Evolutionary conservation across 2,329 filamentous ascomycete genomes (phyloP), one percentile per base, ranked within the genome.

Genomic region (Colletotrichum salicis): DNA sequence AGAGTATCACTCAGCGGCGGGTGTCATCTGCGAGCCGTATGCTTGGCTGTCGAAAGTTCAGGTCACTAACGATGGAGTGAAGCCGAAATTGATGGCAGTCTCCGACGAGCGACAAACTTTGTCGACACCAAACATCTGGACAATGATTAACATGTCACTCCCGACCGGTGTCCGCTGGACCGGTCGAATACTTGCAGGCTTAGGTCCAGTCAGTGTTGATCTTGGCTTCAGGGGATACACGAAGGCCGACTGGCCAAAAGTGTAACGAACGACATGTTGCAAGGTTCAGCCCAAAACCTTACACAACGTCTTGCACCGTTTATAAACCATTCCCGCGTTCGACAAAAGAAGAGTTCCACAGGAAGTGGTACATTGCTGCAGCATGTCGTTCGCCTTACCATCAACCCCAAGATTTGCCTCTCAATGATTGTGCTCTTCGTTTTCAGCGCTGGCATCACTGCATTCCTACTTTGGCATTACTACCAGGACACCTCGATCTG

Each of bases 31-130:
- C 51, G 37, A 64, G 15, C 51, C 67, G 13, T 58, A 35, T 7
- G 35, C 63, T 1, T 67, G 67, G 67, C 4, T 70, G 13, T 62
- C 67, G 2, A 70, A 70, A 48, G 63, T 70, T 2, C 31, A 27
- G 13, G 67, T 67, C 24, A 24, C 45, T 4, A 63, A 70, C 19
- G 67, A 70, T 24, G 67, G 67, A 2, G 5, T 61, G 22, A 66
- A 48, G 19, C 63, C 63, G 6, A 57, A 51, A 5, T 19, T 61
- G 6, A 51, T 48, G 5, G 12, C 48, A 12, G 13, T 70, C 5
- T 29, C 35, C 1, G 45, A 57, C 22, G 33, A 61, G 22, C 12
- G 35, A 22, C 61, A 56, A 29, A 61, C 29, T 1, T 19, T 37
- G 3, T 33, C 56, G 2, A 31, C 62, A 11, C 35, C 48, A 8